Evolutionary conservation across 352 stramenopile species (phyloP), one percentile per base, ranked within the genome.

Genomic region (Pythium aristosporum): DNA sequence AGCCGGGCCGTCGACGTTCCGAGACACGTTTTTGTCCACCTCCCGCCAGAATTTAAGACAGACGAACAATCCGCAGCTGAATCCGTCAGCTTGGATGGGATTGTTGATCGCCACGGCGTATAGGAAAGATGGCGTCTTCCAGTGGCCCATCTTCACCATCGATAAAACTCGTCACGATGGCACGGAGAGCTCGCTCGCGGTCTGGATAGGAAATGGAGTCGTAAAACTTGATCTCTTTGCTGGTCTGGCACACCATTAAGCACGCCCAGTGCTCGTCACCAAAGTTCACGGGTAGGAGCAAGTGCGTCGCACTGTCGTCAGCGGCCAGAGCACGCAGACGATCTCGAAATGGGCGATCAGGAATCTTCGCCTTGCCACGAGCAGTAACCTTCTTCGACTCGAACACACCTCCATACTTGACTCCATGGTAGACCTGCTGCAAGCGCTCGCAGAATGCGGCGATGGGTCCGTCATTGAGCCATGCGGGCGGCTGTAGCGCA

Each of bases 31-130:
- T 37, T 37, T 36, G 37, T 60, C 53, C 0, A 60, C 21, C 11
- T 41, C 36, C 0, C 23, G 18, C 53, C 39, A 49, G 16, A 49
- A 41, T 39, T 50, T 60, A 8, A 50, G n/a, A 16, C 53, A 60
- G 20, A 60, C 39, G n/a, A 60, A 50, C 0, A 60, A 12, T 5
- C 39, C 21, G 23, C 53, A 60, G 39, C 53, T 60, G 53, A 16
- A 49, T 6, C 53, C 53, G 18, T 60, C 53, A 2, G 3, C 2
- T 44, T 60, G 53, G 8, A 60, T 39, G 9, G 53, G 53, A 30
- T 15, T 47, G 20, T 49, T 39, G 8, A 60, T 3, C 10, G n/a
- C 20, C 5, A 50, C 25, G 2, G 11, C 7, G 37, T 50, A 39
- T 39, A 60, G 20, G 3, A 28, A 50, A 60, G 5, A 39, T 10